phyloP scores from a whole-genome alignment of 257 asterid species.

The Rehmannia glutinosa region DNA sequence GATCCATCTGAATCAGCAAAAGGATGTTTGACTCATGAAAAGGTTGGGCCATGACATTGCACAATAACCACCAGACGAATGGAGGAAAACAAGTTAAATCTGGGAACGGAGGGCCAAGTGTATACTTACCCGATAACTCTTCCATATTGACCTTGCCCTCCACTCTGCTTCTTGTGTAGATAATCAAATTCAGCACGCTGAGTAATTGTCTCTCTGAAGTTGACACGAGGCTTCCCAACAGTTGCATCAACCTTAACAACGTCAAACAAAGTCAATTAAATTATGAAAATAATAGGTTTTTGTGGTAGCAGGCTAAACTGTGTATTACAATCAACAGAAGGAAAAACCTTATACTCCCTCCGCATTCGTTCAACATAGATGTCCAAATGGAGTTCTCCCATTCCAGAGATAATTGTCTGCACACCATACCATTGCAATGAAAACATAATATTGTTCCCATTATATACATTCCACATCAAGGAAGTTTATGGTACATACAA shows the following conservation, averaged over 20 bases:
- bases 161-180: conserved; percentile 97
- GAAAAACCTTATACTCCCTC: conserved; percentile 89
- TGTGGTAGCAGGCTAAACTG: neutral
- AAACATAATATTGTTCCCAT: conserved; percentile 1
- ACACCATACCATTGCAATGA: conserved; percentile 31
- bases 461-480: conserved; percentile 2
- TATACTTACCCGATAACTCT: conserved; percentile 86
- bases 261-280: conserved; percentile 13
- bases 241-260: conserved; percentile 80
- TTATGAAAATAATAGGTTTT: neutral
- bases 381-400: conserved; percentile 99
- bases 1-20: no score
- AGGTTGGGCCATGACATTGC: no score
- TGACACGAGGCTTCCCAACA: conserved; percentile 99
- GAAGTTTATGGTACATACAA: neutral
- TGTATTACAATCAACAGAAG: conserved; percentile 1
- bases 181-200: conserved; percentile 93
- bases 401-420: conserved; percentile 97
- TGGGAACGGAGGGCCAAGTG: neutral
- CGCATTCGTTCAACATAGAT: conserved; percentile 96
- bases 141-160: conserved; percentile 99
- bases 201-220: conserved; percentile 95
- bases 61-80: no score
- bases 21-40: no score
- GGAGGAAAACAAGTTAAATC: neutral